Evolutionary conservation across 805 yeast species (phyloP).

Genomic region (Kodamaea jinghongensis): DNA sequence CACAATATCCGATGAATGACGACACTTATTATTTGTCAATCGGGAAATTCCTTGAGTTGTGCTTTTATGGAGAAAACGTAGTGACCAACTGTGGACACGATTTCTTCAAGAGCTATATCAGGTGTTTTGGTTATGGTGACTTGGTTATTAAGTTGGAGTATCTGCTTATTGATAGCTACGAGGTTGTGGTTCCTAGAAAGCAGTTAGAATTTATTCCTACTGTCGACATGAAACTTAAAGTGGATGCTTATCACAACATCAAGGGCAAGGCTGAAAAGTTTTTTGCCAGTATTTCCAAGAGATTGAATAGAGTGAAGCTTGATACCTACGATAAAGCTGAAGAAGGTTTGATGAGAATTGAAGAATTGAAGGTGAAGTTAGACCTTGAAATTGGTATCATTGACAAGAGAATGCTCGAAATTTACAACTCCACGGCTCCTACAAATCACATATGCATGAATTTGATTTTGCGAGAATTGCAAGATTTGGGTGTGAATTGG

Average conservation of each 20-base stretch:
- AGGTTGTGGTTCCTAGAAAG: slow-evolving; percentile 73
- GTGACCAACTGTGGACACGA: slow-evolving; percentile 69
- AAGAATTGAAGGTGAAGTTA: slow-evolving; percentile 53
- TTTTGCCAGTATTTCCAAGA: slow-evolving; percentile 66
- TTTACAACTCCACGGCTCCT: slow-evolving; percentile 56
- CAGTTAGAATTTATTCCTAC: slow-evolving; percentile 70
- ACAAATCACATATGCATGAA: slow-evolving; percentile 72
- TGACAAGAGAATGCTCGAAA: slow-evolving; percentile 42
- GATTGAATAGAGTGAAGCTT: slow-evolving; percentile 75
- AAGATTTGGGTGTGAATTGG: slow-evolving; percentile 84
- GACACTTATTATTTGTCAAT: slow-evolving; percentile 87
- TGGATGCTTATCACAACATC: slow-evolving; percentile 57
- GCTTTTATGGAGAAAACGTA: slow-evolving; percentile 61
- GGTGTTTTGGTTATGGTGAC: slow-evolving; percentile 81
- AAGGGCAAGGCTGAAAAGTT: slow-evolving; percentile 53
- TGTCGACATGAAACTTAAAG: slow-evolving; percentile 64
- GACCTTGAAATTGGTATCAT: slow-evolving; percentile 50
- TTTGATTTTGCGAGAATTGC: slow-evolving; percentile 63
- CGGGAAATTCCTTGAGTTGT: slow-evolving; percentile 86
- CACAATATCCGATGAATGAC: slow-evolving; percentile 78
- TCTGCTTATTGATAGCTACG: slow-evolving; percentile 70
- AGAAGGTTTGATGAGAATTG: slow-evolving; percentile 60
- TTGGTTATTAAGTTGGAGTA: slow-evolving; percentile 78
- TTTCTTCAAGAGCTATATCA: slow-evolving; percentile 74
- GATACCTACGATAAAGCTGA: slow-evolving; percentile 69